These are phyloP conservation scores for Xerophyta viscosa DNA, from an alignment of 106 monocot species.

Conservation along the genomic window DNA sequence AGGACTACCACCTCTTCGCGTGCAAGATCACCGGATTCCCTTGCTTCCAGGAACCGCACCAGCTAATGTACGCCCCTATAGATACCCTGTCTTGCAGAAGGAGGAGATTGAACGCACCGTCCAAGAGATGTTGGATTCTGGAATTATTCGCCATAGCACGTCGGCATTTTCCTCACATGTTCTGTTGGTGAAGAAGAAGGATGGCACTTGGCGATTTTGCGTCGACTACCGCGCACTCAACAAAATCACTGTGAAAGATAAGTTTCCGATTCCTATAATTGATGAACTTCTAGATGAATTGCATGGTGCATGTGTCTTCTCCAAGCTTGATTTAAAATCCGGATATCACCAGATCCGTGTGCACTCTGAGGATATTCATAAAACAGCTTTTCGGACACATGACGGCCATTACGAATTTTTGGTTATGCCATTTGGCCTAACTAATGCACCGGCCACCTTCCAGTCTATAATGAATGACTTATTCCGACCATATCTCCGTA, in stretches of 20 bases:
- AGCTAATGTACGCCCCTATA: background rate
- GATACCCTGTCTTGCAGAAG: background rate
- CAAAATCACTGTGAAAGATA: constrained; percentile 1
- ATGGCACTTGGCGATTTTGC: background rate
- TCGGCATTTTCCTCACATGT: background rate
- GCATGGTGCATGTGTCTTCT: background rate
- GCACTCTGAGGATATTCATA: background rate
- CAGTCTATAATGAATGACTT: background rate
- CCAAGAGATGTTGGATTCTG: background rate
- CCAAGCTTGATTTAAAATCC: constrained; percentile 5
- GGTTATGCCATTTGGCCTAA: constrained; percentile 1
- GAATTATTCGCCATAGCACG: background rate
- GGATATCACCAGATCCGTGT: constrained; percentile 13
- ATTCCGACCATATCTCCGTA: background rate
- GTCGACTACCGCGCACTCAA: constrained; percentile 5
- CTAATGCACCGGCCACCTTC: background rate
- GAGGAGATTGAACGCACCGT: background rate
- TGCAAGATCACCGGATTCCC: background rate
- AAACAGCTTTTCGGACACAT: constrained; percentile 1
- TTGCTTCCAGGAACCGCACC: background rate
- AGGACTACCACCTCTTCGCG: background rate
- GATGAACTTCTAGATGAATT: constrained; percentile 18
- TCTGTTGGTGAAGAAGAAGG: constrained; percentile 1
- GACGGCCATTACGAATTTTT: constrained; percentile 4
- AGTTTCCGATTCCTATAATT: constrained; percentile 8